Percentiles rank a stretch among this genome's conserved stretches.
phyloP scores from a whole-genome alignment of 2,329 filamentous ascomycete genomes.

The Aspergillus tubingensis region DNA sequence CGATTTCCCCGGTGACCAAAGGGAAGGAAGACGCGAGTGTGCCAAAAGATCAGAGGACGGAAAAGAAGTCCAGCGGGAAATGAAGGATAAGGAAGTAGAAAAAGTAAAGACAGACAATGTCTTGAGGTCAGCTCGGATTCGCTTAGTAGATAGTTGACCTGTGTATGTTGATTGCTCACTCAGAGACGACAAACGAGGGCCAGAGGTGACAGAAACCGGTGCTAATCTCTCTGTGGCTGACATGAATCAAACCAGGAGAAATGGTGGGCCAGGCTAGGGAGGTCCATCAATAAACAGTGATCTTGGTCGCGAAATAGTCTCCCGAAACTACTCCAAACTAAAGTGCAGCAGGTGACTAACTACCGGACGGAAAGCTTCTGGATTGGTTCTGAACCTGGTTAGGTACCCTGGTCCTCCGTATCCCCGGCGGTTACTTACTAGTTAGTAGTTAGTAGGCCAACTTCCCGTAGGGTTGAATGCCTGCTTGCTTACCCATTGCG shows the following conservation, averaged over 20 bases:
- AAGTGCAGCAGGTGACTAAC: slow-evolving; percentile 15
- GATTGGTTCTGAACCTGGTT: slow-evolving; percentile 17
- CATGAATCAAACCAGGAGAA: slow-evolving; percentile 20
- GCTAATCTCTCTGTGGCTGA: slow-evolving; percentile 11
- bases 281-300: slow-evolving; percentile 18
- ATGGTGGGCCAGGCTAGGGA: slow-evolving; percentile 13
- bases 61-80: background rate
- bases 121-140: background rate
- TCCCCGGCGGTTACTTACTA: background rate
- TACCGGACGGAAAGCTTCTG: slow-evolving; percentile 16
- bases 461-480: background rate
- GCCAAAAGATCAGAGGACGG: background rate
- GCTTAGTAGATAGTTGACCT: background rate
- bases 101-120: slow-evolving; percentile 6
- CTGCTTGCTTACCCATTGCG: background rate
- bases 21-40: background rate
- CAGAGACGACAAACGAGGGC: slow-evolving; percentile 6
- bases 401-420: slow-evolving; percentile 2
- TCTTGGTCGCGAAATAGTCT: slow-evolving; percentile 17
- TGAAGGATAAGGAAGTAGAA: background rate
- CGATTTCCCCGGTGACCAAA: slow-evolving; percentile 19
- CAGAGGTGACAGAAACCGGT: slow-evolving; percentile 13
- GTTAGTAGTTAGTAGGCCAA: background rate
- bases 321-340: slow-evolving; percentile 16
- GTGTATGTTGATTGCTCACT: background rate